Conservation (phyloP, 768 basidiomycete species). For the Hericium rajendrae region DNA sequence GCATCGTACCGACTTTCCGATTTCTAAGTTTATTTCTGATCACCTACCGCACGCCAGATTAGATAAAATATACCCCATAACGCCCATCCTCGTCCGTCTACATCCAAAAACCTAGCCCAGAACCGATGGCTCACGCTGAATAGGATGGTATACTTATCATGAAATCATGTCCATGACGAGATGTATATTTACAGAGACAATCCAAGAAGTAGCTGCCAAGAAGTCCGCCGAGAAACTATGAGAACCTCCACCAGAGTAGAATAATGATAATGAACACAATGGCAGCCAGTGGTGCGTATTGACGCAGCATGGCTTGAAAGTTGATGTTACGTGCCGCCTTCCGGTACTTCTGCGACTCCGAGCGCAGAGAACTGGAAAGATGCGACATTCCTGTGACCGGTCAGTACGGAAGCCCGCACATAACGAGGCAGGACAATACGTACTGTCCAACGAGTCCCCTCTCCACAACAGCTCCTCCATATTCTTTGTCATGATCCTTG, state of each 20-base stretch:
- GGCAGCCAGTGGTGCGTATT: constrained; percentile 90
- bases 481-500: constrained; percentile 99
- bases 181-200: neutral
- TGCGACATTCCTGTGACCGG: constrained; percentile 97
- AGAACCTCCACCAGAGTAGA: constrained; percentile 72
- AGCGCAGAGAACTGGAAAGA: constrained; percentile 84
- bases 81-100: too few relatives aligned
- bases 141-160: neutral
- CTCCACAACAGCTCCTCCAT: constrained; percentile 99
- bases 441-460: constrained; percentile 93
- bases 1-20: neutral
- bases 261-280: constrained; percentile 72
- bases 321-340: constrained; percentile 95
- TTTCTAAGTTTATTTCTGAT: neutral
- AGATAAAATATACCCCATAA: neutral
- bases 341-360: constrained; percentile 96
- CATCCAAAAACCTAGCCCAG: too few relatives aligned
- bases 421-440: constrained; percentile 20
- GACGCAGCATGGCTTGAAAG: constrained; percentile 83
- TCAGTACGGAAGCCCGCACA: neutral
- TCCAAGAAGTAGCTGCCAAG: constrained; percentile 1
- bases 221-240: constrained; percentile 20
- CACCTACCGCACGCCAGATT: neutral
- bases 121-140: too few relatives aligned
- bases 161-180: neutral